phyloP scores from a whole-genome alignment of 2,329 filamentous ascomycete genomes.

The Hypocreales sp. region DNA sequence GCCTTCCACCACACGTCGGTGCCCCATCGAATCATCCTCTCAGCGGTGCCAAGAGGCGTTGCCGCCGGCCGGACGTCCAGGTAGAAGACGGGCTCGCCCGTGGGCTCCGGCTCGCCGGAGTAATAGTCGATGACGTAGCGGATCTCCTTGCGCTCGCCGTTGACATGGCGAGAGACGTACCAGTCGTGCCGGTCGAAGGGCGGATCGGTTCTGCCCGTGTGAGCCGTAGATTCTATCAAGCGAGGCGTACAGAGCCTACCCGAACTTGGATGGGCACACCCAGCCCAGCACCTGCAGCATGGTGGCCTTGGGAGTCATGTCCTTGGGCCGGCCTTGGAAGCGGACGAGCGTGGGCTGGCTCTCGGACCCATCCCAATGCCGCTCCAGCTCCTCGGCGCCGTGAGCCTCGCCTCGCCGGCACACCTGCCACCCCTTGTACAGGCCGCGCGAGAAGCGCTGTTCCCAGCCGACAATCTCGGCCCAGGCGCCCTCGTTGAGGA shows the following conservation, averaged over 20 bases:
- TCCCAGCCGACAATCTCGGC: conserved; percentile 91
- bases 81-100: conserved; percentile 87
- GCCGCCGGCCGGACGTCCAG: conserved; percentile 86
- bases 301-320: conserved; percentile 80
- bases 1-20: conserved; percentile 91
- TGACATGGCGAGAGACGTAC: conserved; percentile 64
- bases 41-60: conserved; percentile 63
- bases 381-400: conserved; percentile 23
- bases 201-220: conserved; percentile 46
- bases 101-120: conserved; percentile 63
- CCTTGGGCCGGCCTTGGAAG: conserved; percentile 79
- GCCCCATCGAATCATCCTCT: conserved; percentile 76
- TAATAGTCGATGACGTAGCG: conserved; percentile 98
- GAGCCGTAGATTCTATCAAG: too few species aligned
- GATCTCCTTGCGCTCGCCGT: conserved; percentile 58
- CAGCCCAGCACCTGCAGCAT: conserved; percentile 68
- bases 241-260: too few species aligned
- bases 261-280: conserved; percentile 67
- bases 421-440: conserved; percentile 56
- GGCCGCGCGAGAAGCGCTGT: conserved; percentile 61
- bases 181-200: conserved; percentile 97
- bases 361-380: conserved; percentile 36
- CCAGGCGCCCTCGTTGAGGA: conserved; percentile 96
- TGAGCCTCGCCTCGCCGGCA: conserved; percentile 63
- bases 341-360: conserved; percentile 59